These are phyloP conservation scores for Fusarium sp. DNA, from an alignment of 2,329 filamentous ascomycete genomes.

Conservation along the genomic window DNA sequence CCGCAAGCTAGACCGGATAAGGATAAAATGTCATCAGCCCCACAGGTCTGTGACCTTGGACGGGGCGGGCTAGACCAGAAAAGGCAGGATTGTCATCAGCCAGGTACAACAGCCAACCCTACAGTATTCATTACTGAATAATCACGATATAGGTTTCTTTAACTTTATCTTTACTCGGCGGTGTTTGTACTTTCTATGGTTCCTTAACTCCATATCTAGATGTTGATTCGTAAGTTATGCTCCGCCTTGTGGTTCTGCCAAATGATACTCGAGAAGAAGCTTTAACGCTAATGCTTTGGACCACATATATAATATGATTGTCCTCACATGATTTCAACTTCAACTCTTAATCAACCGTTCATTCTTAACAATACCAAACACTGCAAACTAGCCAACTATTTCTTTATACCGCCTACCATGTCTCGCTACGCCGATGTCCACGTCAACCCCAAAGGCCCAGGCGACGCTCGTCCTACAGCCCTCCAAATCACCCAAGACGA, in stretches of 20 bases:
- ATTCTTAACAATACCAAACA: no score
- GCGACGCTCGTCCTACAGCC: slow-evolving; percentile 55
- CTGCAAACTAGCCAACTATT: no score
- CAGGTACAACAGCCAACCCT: neutral
- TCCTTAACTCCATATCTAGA: rapidly evolving
- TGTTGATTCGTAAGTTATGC: neutral
- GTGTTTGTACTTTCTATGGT: rapidly evolving
- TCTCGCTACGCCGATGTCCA: slow-evolving; percentile 13
- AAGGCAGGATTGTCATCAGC: neutral
- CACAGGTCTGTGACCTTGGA: rapidly evolving
- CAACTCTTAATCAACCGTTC: no score
- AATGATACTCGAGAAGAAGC: no score
- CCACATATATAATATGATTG: no score
- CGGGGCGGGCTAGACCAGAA: neutral
- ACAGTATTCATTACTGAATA: neutral
- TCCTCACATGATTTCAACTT: no score
- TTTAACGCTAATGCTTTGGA: no score
- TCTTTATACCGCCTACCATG: no score
- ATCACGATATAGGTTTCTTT: rapidly evolving
- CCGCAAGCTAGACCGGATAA: neutral
- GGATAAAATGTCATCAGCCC: neutral
- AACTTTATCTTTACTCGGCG: no score
- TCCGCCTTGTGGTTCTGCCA: rapidly evolving
- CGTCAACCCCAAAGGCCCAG: slow-evolving; percentile 7
- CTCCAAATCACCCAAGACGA: slow-evolving; percentile 54